Evolutionary conservation across 352 stramenopile genomes (phyloP).

Genomic region (Aphanomyces euteiches): DNA sequence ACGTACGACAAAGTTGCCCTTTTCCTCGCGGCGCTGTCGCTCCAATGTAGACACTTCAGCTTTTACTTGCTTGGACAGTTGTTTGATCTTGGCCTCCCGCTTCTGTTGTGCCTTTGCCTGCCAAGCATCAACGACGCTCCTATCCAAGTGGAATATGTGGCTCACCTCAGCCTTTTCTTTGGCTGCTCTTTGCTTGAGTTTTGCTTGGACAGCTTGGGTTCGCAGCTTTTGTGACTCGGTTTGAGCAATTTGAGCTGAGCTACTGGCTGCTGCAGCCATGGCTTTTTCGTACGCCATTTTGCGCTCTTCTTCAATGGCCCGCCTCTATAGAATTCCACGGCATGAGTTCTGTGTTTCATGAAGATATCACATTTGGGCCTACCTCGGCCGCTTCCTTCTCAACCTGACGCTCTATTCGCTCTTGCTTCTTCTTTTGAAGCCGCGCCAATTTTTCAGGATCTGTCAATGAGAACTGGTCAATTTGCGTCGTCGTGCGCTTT

Average conservation of each 20-base stretch:
- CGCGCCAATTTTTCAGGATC: slow-evolving; percentile 42
- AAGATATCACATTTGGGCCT: background rate
- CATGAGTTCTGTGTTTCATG: background rate
- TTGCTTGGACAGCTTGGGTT: slow-evolving; percentile 57
- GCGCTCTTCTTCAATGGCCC: slow-evolving; percentile 37
- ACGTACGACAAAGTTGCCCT: slow-evolving; percentile 29
- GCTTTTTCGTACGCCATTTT: slow-evolving; percentile 23
- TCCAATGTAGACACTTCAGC: slow-evolving; percentile 56
- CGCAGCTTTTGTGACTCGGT: slow-evolving; percentile 30
- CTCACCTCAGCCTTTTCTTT: slow-evolving; percentile 36
- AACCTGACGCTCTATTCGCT: slow-evolving; percentile 40
- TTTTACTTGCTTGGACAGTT: slow-evolving; percentile 48
- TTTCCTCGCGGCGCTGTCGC: slow-evolving; percentile 43
- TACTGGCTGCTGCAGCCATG: slow-evolving; percentile 11
- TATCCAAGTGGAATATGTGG: background rate
- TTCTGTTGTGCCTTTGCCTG: slow-evolving; percentile 37
- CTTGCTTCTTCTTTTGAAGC: slow-evolving; percentile 49
- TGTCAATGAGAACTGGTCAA: slow-evolving; percentile 50
- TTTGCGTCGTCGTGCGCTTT: slow-evolving; percentile 31
- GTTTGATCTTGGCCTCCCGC: slow-evolving; percentile 41
- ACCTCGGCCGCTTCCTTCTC: slow-evolving; percentile 42
- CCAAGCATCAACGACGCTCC: slow-evolving; percentile 30
- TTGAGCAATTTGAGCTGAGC: slow-evolving; percentile 11
- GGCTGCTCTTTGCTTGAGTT: slow-evolving; percentile 46
- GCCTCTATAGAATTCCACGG: slow-evolving; percentile 34